Evolutionary conservation across 768 basidiomycete species (phyloP).

Genomic region (Termitomyces sp.): DNA sequence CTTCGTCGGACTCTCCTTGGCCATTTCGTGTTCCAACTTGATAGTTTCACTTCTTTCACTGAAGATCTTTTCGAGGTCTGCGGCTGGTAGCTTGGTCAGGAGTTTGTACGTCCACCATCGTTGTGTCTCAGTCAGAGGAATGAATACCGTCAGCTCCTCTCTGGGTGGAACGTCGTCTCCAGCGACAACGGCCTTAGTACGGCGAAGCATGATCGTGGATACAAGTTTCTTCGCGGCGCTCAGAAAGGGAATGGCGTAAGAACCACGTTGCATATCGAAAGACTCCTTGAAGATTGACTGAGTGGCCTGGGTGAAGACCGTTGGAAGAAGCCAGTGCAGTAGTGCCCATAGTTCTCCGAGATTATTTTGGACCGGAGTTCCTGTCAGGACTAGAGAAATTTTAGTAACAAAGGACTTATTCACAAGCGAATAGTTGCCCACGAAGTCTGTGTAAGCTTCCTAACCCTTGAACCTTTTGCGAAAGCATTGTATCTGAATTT

Average conservation of each 20-base stretch:
- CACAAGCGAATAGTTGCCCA: constrained; percentile 13
- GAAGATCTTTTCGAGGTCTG: constrained; percentile 46
- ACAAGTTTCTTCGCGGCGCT: constrained; percentile 43
- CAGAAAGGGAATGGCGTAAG: constrained; percentile 44
- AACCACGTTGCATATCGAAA: constrained; percentile 48
- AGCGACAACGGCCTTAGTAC: constrained; percentile 48
- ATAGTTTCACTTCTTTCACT: constrained; percentile 8
- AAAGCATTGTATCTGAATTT: constrained; percentile 51
- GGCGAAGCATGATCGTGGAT: constrained; percentile 48
- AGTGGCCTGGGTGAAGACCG: constrained; percentile 42
- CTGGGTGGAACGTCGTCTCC: constrained; percentile 45
- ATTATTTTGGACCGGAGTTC: constrained; percentile 71
- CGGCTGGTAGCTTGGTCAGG: constrained; percentile 44
- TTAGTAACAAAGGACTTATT: neutral
- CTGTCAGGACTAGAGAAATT: constrained; percentile 48
- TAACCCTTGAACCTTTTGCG: constrained; percentile 49
- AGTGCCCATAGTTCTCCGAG: constrained; percentile 52
- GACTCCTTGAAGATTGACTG: constrained; percentile 43
- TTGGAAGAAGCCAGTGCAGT: constrained; percentile 51
- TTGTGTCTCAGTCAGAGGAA: constrained; percentile 54
- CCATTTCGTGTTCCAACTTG: constrained; percentile 18
- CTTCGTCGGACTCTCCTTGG: constrained; percentile 19
- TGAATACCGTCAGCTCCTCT: constrained; percentile 51
- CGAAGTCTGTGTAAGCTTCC: constrained; percentile 53
- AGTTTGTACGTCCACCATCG: constrained; percentile 57